Evolutionary conservation across 2,329 filamentous ascomycete species (phyloP), one percentile per base, ranked within the genome.

Genomic region (Colletotrichum sp.): DNA sequence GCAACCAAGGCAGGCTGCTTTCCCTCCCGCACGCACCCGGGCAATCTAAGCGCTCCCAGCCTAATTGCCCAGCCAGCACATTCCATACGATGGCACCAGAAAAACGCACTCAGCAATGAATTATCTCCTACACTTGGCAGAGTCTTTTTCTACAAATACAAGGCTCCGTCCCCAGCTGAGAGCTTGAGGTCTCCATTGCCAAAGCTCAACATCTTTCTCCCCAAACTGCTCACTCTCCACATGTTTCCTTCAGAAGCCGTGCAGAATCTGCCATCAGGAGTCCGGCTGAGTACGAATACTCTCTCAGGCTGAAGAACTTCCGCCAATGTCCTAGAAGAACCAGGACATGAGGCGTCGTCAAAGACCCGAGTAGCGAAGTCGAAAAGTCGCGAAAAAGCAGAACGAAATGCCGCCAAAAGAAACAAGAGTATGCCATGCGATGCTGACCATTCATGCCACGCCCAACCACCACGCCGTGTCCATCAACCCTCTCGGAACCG

Each of bases 371-470:
- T 30, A 27, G 22, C 29, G 32, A 66, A 62, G 62, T 61, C 27
- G 62, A 30, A 27, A 62, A 62, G 62, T 61, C 57, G 62, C 29
- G 55, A 57, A 61, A 63, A 39, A 59, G 32, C 64, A 76, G 34
- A 30, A 65, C 52, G 57, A 62, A 69, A 52, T 73, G 57, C 70
- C 63, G 64, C 64, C 73, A 32, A 69, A 72, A 73, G 44, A 44
- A 68, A 75, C 63, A 44, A 36, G 27, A 76, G 49, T 65, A 71
- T 75, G 61, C 75, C 72, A 74, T 75, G 75, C 75, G 32, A 77
- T 77, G 75, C 74, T 71, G 71, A 76, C 70, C 73, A 27, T 65
- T 64, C 49, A 73, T 76, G 72, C 69, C 69, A 72, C 71, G 52
- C 71, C 74, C 74, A 32, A 61, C 74, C 71, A 55, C 70, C 69